Evolutionary conservation across 2,329 filamentous ascomycete species (phyloP).

Genomic region (Gnomoniopsis sp.): DNA sequence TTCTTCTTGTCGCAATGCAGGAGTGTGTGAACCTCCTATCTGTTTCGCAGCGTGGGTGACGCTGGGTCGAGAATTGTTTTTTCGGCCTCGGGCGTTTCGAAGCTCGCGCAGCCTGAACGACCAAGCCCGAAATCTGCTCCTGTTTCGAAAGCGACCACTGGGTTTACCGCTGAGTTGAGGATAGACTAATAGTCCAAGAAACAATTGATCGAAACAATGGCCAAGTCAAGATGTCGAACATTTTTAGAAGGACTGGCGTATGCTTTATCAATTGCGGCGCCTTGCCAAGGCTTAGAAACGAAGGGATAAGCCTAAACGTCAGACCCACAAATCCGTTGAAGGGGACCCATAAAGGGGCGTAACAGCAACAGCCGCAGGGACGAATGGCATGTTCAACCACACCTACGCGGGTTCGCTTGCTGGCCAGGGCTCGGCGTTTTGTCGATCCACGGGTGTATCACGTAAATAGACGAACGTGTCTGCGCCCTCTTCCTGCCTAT

Average conservation of each 20-base stretch:
- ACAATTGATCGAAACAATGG: conserved; percentile 2
- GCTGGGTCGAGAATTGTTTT: background rate
- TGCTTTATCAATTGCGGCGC: conserved; percentile 1
- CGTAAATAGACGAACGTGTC: background rate
- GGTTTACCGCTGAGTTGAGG: background rate
- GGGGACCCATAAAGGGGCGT: background rate
- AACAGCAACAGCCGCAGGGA: background rate
- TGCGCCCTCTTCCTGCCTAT: background rate
- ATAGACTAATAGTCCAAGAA: background rate
- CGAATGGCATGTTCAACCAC: background rate
- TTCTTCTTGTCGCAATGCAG: too few species aligned
- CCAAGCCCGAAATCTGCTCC: background rate
- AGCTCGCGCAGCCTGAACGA: too few species aligned
- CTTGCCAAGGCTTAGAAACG: background rate
- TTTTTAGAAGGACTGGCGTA: background rate
- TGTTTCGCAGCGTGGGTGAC: too few species aligned
- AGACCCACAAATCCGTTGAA: conserved; percentile 5
- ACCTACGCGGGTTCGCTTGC: background rate
- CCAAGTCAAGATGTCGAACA: background rate
- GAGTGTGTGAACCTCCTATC: too few species aligned
- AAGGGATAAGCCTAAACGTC: conserved; percentile 11
- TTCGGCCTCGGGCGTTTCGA: background rate
- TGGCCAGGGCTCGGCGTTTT: conserved; percentile 12
- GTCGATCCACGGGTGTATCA: conserved; percentile 11
- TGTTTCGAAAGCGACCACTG: background rate